These are phyloP conservation scores for Fusarium sp. DNA, from an alignment of 2,329 filamentous ascomycete genomes.

Conservation along the genomic window DNA sequence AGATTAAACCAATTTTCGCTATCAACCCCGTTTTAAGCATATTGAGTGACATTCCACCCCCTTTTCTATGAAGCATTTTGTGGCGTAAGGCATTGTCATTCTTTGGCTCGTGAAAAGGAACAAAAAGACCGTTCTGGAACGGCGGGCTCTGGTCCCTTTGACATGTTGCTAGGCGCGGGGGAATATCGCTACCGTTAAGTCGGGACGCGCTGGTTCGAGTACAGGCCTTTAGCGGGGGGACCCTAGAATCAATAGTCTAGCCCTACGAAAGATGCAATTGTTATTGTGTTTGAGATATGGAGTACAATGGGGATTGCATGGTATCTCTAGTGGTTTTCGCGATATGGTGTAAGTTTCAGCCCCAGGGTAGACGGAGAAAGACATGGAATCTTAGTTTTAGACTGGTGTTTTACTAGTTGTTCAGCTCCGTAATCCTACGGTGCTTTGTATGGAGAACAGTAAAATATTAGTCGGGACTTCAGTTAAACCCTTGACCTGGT, in stretches of 20 bases:
- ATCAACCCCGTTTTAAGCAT: slow-evolving; percentile 28
- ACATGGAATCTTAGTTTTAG: neutral
- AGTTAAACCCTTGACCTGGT: neutral
- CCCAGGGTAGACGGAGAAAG: neutral
- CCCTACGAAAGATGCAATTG: neutral
- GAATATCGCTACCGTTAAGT: neutral
- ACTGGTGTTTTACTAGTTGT: neutral
- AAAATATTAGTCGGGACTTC: neutral
- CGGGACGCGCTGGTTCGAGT: neutral
- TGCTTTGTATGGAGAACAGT: neutral
- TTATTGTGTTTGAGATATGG: neutral
- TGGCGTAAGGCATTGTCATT: slow-evolving; percentile 4
- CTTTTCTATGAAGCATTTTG: neutral
- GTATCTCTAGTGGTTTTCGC: neutral
- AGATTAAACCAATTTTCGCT: neutral
- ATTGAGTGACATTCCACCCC: slow-evolving; percentile 1
- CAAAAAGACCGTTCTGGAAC: slow-evolving; percentile 13
- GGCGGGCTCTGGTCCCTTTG: neutral
- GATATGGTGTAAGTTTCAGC: neutral
- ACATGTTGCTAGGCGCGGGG: neutral
- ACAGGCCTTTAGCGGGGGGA: neutral
- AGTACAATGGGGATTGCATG: neutral
- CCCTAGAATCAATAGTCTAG: neutral
- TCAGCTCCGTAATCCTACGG: neutral
- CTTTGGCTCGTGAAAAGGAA: neutral